Conservation (phyloP, 352 stramenopile species). For the Phytophthora crassamura region DNA sequence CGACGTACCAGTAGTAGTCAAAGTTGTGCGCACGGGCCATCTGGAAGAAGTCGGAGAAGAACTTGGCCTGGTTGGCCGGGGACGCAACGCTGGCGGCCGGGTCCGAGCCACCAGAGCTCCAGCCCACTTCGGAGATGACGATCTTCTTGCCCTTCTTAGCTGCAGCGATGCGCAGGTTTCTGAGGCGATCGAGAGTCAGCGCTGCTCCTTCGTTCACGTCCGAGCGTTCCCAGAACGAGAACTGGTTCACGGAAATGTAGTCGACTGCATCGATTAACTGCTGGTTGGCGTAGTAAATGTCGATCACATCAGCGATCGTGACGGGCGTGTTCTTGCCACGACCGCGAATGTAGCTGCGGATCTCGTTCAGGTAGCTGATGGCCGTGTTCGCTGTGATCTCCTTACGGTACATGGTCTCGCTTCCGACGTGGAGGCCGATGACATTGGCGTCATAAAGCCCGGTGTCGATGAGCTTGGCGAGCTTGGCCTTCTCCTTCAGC, state of each 20-base stretch:
- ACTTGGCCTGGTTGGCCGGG: conserved; percentile 63
- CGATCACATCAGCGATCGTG: conserved; percentile 75
- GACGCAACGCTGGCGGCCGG: conserved; percentile 41
- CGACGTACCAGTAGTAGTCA: conserved; percentile 80
- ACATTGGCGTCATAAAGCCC: conserved; percentile 59
- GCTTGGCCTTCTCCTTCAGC: conserved; percentile 51
- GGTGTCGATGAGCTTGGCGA: too few species aligned
- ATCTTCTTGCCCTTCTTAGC: conserved; percentile 64
- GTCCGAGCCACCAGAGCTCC: conserved; percentile 56
- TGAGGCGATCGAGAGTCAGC: conserved; percentile 63
- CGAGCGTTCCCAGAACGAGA: conserved; percentile 73
- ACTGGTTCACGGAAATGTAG: conserved; percentile 80
- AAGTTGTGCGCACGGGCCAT: conserved; percentile 54
- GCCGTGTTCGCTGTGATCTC: conserved; percentile 53
- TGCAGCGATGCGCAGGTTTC: conserved; percentile 50
- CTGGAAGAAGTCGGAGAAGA: conserved; percentile 75
- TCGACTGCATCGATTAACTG: conserved; percentile 71
- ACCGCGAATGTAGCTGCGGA: conserved; percentile 51
- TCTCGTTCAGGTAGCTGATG: conserved; percentile 68
- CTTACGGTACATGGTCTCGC: conserved; percentile 75
- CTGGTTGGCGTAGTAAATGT: conserved; percentile 71
- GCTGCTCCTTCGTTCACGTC: conserved; percentile 55
- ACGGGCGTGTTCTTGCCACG: conserved; percentile 58
- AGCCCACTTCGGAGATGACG: conserved; percentile 74
- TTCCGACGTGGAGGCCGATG: conserved; percentile 63